A percentile compares a stretch with the other conserved stretches of the same genome.
Conservation (phyloP, 2,329 filamentous ascomycete genomes). For the Fusarium sp. region DNA sequence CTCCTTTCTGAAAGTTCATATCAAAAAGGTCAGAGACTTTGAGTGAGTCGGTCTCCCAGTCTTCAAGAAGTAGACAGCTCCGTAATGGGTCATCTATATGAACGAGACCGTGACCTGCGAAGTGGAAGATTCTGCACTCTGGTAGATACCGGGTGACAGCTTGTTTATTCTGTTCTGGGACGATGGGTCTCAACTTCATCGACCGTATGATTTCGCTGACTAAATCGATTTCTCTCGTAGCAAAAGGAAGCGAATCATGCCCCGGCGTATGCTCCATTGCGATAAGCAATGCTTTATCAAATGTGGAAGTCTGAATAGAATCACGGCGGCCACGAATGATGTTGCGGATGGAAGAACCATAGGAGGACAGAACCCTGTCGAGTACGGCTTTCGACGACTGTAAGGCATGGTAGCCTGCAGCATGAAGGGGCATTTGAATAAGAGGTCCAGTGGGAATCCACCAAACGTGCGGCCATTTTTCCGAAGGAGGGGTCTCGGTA, state of each 20-base stretch:
- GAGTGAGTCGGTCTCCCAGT: neutral
- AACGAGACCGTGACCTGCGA: neutral
- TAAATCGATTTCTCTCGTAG: neutral
- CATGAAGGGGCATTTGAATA: neutral
- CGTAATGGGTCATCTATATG: neutral
- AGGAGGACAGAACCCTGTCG: accelerated
- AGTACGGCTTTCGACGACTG: neutral
- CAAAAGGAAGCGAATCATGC: neutral
- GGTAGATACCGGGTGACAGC: neutral
- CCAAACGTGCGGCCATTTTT: neutral
- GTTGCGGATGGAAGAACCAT: neutral
- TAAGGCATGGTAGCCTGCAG: neutral
- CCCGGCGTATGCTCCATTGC: neutral
- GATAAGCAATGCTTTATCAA: neutral
- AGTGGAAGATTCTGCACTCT: constrained; percentile 8
- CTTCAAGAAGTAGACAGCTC: neutral
- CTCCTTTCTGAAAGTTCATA: neutral
- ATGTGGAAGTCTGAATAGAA: accelerated
- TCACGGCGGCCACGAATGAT: neutral
- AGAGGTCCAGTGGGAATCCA: neutral
- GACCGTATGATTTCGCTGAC: accelerated
- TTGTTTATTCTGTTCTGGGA: neutral
- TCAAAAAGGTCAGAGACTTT: constrained; percentile 1
- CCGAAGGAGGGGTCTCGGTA: accelerated
- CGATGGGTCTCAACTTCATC: neutral